A percentile compares a stretch with the other conserved stretches of the same genome.
These are phyloP conservation scores for Nicotiana undulata DNA, from an alignment of 257 asterid species.

Conservation along the genomic window DNA sequence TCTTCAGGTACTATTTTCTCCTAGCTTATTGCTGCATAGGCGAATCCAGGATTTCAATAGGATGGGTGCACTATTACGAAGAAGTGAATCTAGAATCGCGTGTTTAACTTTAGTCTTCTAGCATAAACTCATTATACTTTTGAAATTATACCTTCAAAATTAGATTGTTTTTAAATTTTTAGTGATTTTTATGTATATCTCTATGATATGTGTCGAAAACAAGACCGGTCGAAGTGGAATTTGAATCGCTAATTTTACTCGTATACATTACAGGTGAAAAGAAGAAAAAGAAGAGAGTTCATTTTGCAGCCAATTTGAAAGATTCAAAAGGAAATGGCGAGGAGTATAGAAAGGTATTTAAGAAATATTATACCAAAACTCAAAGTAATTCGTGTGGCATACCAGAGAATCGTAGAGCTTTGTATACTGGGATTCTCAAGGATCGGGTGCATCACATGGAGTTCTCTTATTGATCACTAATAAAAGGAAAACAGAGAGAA, in stretches of 20 bases:
- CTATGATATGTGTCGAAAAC: too few species aligned
- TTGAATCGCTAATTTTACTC: too few species aligned
- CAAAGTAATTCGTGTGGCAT: constrained; percentile 27
- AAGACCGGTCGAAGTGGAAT: too few species aligned
- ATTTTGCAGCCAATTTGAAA: constrained; percentile 66
- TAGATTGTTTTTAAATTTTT: too few species aligned
- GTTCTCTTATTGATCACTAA: constrained; percentile 25
- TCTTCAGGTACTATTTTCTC: constrained; percentile 42
- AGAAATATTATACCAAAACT: constrained; percentile 3
- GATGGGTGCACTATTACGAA: too few species aligned
- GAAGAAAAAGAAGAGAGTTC: constrained; percentile 44
- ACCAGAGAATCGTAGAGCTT: constrained; percentile 55
- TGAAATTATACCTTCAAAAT: too few species aligned
- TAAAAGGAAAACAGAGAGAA: background rate
- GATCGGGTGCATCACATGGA: constrained; percentile 42
- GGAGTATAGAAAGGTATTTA: constrained; percentile 30
- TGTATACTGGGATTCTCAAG: constrained; percentile 63
- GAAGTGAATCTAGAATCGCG: too few species aligned
- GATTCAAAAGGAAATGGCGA: constrained; percentile 52
- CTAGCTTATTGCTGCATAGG: too few species aligned
- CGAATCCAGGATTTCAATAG: too few species aligned
- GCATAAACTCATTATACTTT: too few species aligned
- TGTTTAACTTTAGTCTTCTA: too few species aligned
- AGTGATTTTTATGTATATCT: too few species aligned
- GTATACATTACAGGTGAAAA: constrained; percentile 15